phyloP scores from a whole-genome alignment of 331 rosid genomes.

The Malus hybrid region DNA sequence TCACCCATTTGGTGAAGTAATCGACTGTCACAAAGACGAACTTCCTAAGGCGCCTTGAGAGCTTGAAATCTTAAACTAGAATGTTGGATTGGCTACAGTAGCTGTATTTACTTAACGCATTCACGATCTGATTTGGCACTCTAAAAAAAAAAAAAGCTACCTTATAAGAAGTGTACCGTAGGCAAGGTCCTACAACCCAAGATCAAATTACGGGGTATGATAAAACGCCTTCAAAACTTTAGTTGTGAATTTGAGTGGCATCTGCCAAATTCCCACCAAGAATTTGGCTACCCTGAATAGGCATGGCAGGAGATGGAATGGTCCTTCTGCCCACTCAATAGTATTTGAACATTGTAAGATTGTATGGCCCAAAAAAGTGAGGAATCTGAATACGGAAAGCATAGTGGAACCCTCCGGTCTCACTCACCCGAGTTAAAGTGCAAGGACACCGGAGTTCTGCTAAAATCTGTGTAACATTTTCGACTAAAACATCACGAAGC shows the following conservation, averaged over 20 bases:
- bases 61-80: too few species aligned
- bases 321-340: neutral
- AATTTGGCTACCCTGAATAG: neutral
- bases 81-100: too few species aligned
- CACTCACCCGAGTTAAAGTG: neutral
- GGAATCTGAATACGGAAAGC: neutral
- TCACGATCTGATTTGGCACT: too few species aligned
- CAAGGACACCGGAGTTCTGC: slow-evolving; percentile 1
- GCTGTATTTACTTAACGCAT: too few species aligned
- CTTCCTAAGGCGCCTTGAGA: too few species aligned
- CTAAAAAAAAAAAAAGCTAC: too few species aligned
- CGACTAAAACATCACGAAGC: neutral
- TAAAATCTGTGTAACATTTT: neutral
- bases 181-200: too few species aligned
- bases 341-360: neutral
- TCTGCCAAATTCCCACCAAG: neutral
- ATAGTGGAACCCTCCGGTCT: neutral
- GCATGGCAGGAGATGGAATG: neutral
- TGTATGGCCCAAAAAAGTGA: neutral
- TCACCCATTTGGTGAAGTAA: too few species aligned
- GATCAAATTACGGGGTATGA: too few species aligned
- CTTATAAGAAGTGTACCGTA: too few species aligned
- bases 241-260: neutral
- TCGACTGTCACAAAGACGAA: too few species aligned
- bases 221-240: too few species aligned